Conservation (phyloP, 495 filamentous ascomycete genomes). For the Daldinia bambusicola region DNA sequence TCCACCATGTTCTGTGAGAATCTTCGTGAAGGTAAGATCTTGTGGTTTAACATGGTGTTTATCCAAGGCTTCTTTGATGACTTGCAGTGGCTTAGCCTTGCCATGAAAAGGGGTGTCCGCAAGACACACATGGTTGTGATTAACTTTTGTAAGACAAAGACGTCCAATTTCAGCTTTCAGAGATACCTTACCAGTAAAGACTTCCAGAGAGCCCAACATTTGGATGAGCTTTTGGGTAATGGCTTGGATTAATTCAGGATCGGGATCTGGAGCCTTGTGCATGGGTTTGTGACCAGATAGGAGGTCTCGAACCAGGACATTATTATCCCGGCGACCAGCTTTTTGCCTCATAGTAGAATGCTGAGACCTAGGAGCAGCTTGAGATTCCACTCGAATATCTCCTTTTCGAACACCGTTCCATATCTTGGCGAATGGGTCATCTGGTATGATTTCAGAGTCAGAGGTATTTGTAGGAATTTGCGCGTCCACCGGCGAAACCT, state of each 20-base stretch:
- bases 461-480: not conserved
- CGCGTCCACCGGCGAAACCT: not conserved
- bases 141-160: constrained; percentile 46
- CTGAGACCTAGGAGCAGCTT: constrained; percentile 25
- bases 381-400: not conserved
- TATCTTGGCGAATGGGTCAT: constrained; percentile 7
- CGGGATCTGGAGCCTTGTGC: not conserved
- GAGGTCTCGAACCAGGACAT: not conserved
- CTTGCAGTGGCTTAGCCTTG: constrained; percentile 33
- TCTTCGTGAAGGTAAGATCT: constrained; percentile 53
- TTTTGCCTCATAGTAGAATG: constrained; percentile 51
- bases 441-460: not conserved
- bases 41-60: constrained; percentile 18
- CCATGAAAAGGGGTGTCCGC: constrained; percentile 15
- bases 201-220: constrained; percentile 41
- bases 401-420: not conserved
- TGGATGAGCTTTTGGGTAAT: constrained; percentile 29
- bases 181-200: constrained; percentile 50
- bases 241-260: not conserved
- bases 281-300: not conserved
- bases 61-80: constrained; percentile 40
- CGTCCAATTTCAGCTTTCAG: constrained; percentile 58
- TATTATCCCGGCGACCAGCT: constrained; percentile 14
- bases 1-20: constrained; percentile 49
- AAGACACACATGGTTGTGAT: constrained; percentile 37